Base-by-base conservation (phyloP, 305 asterid species). In the Fraxinus albicans region DNA sequence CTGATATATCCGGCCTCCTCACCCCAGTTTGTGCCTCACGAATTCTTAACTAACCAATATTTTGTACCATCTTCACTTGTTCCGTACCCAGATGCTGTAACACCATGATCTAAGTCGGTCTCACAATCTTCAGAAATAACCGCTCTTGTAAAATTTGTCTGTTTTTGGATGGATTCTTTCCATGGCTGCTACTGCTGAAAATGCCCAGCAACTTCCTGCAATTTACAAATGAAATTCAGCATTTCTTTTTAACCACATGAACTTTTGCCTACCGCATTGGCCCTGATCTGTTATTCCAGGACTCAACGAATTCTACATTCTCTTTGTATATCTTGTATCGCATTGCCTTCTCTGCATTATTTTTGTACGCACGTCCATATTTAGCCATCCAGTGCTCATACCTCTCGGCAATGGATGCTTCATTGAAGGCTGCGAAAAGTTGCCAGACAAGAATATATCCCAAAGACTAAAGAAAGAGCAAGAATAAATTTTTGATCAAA, bases 11-110 rank as follows among this genome's bases (percentile, higher is more conserved):
- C 27, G 27, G 27, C 88, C 19, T 53, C 44, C n/a, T 84, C 89
- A 0, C 86, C 90, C 90, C 90, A 85, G 4, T 73, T 87, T 0
- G 35, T 19, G 5, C 88, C 89, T 86, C 88, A 87, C 8, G 90
- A 87, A 33, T 87, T 85, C 86, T 87, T 85, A 0, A 85, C 85
- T 9, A 87, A 73, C 90, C 90, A 85, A 33, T 83, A 85, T 78
- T 87, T 80, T 1, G 86, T 85, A 0, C 86, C 85, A 15, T 80
- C 80, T 12, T 81, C 77, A 1, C 83, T 75, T n/a, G 74, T 81
- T 1, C 87, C 90, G 17, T 86, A 84, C 0, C 87, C 90, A n/a
- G 80, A 83, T 0, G 84, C 85, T 1, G 89, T 79, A 2, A 88
- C 90, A 23, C 87, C 89, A 4, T 88, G 90, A 47, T 83, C 87